Conservation (phyloP, 305 asterid species). For the Rubia balearica region DNA sequence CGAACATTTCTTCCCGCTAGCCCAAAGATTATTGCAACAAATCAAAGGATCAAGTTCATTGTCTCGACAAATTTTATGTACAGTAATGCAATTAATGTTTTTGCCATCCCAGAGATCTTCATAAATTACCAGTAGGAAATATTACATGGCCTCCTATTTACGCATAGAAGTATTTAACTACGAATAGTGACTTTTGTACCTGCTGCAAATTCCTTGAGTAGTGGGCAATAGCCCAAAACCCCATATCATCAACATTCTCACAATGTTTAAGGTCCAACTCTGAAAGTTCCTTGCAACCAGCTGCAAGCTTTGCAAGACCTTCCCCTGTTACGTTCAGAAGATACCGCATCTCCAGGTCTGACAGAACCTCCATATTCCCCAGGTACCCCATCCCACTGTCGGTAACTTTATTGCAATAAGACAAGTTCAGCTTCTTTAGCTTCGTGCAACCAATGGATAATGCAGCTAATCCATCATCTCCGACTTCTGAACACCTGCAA, state of each 20-base stretch:
- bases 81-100: too few relatives aligned
- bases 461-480: conserved; percentile 53
- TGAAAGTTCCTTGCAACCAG: conserved; percentile 55
- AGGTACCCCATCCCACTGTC: conserved; percentile 49
- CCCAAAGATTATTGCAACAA: too few relatives aligned
- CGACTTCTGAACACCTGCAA: conserved; percentile 51
- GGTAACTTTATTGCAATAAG: conserved; percentile 47
- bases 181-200: conserved; percentile 28
- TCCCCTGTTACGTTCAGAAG: conserved; percentile 40
- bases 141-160: not conserved
- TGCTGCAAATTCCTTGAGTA: conserved; percentile 55
- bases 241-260: conserved; percentile 42
- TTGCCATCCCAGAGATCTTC: too few relatives aligned
- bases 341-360: conserved; percentile 48
- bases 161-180: not conserved
- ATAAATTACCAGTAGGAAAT: not conserved
- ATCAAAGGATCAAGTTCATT: too few relatives aligned
- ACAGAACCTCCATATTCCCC: conserved; percentile 36
- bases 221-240: conserved; percentile 59
- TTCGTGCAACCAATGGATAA: conserved; percentile 51
- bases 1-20: too few relatives aligned
- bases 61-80: too few relatives aligned
- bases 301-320: conserved; percentile 52
- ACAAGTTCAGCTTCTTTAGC: conserved; percentile 47
- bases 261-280: conserved; percentile 55